Conservation (phyloP, 441 rosid genomes). For the Pelargonium australe region DNA sequence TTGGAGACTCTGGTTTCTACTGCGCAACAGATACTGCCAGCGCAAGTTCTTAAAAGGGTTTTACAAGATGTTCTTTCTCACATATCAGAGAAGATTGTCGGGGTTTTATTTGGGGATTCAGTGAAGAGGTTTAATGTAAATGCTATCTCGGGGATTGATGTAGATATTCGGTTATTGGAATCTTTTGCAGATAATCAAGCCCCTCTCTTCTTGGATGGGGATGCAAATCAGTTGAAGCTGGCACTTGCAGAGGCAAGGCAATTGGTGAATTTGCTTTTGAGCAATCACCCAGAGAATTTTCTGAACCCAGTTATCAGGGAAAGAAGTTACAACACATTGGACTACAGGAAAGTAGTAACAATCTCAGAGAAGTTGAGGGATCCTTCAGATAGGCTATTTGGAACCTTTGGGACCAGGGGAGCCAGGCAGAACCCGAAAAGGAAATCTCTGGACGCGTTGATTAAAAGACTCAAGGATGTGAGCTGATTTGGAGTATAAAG, state of each 20-base stretch:
- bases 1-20: constrained; percentile 86
- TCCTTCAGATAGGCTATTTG: constrained; percentile 78
- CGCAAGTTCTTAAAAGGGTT: constrained; percentile 69
- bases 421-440: constrained; percentile 77
- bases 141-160: constrained; percentile 71
- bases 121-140: constrained; percentile 75
- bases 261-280: constrained; percentile 67
- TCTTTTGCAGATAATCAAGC: constrained; percentile 74
- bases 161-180: constrained; percentile 71
- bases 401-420: constrained; percentile 84
- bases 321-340: constrained; percentile 74
- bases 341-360: constrained; percentile 65
- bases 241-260: constrained; percentile 83
- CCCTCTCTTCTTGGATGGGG: constrained; percentile 65
- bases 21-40: constrained; percentile 87
- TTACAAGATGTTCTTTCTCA: constrained; percentile 70
- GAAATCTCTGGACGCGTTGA: constrained; percentile 77
- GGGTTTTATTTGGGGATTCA: constrained; percentile 53
- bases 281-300: constrained; percentile 85
- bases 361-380: constrained; percentile 85
- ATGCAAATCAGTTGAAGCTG: constrained; percentile 64
- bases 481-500: constrained; percentile 39
- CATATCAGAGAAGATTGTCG: constrained; percentile 77
- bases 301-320: constrained; percentile 79
- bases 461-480: constrained; percentile 75